Percentiles rank a stretch among this genome's conserved stretches.
Evolutionary conservation across 2,329 filamentous ascomycete species (phyloP).

Genomic region (Phaeosphaeria sp.): DNA sequence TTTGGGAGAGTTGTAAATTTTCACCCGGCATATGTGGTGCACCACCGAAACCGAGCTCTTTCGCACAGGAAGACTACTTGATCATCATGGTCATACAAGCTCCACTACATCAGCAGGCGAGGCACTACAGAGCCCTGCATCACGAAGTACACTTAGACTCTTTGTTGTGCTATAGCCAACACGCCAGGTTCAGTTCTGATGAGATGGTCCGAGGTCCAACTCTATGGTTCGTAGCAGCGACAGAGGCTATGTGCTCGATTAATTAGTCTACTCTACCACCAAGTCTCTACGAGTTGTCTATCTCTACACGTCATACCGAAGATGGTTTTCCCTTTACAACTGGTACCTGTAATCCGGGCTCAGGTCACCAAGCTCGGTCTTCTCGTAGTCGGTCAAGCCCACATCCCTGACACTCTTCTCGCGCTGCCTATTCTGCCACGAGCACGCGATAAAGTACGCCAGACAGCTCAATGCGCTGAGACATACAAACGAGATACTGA

Average conservation of each 20-base stretch:
- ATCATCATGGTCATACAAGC: not conserved
- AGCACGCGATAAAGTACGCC: conserved; percentile 66
- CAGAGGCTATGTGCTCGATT: not conserved
- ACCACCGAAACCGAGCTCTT: too few species aligned
- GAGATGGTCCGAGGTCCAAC: too few species aligned
- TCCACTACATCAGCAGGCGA: not conserved
- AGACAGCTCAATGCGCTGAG: conserved; percentile 69
- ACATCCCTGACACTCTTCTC: conserved; percentile 56
- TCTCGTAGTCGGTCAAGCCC: conserved; percentile 67
- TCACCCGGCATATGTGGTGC: too few species aligned
- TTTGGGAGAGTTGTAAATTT: too few species aligned
- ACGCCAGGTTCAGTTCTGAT: too few species aligned
- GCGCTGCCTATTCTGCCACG: conserved; percentile 66
- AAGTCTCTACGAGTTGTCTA: not conserved
- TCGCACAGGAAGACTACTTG: not conserved
- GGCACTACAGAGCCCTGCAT: not conserved
- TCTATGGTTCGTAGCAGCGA: not conserved
- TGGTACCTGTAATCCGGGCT: conserved; percentile 67
- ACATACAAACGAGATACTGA: conserved; percentile 76
- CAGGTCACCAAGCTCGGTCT: conserved; percentile 66
- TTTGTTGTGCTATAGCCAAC: too few species aligned
- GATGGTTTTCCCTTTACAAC: conserved; percentile 46
- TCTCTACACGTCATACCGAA: not conserved
- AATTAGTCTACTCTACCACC: not conserved
- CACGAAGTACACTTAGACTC: too few species aligned